These are phyloP conservation scores for Backusella mclennaniae DNA, from an alignment of 192 early-diverging fungal species.

Conservation along the genomic window DNA sequence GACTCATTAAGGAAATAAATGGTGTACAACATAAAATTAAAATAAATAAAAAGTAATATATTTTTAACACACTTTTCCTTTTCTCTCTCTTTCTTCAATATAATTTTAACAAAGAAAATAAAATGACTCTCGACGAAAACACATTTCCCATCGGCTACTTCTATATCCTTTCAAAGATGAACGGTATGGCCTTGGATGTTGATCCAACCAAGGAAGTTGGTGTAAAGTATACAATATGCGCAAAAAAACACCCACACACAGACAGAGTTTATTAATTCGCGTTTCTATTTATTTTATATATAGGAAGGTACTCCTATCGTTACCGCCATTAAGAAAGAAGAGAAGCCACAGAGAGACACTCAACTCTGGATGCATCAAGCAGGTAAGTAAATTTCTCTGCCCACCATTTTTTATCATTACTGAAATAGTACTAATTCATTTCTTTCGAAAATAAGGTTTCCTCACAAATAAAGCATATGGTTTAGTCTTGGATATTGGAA, in stretches of 20 bases:
- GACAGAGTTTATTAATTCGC: background rate
- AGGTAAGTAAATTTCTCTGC: background rate
- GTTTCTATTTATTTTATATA: background rate
- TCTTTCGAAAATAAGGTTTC: conserved; percentile 13
- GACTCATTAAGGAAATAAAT: conserved; percentile 1
- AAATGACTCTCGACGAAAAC: conserved; percentile 8
- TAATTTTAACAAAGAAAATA: background rate
- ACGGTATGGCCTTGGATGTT: conserved; percentile 19
- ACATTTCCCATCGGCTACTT: conserved; percentile 24
- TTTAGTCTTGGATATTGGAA: conserved; percentile 22
- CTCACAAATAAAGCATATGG: conserved; percentile 18
- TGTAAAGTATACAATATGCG: background rate
- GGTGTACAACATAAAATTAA: background rate
- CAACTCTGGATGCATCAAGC: conserved; percentile 27
- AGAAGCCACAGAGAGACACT: background rate
- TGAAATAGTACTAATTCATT: background rate
- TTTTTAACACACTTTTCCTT: background rate
- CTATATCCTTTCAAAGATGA: conserved; percentile 22
- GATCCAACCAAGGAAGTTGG: background rate
- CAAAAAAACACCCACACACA: background rate
- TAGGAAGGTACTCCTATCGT: conserved; percentile 6
- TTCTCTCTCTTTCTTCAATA: background rate
- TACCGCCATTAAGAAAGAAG: background rate
- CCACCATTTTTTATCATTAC: background rate
- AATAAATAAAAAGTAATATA: background rate